Evolutionary conservation across 495 filamentous ascomycete genomes (phyloP), one percentile per base, ranked within the genome.

Genomic region (Talaromyces thailandensis): DNA sequence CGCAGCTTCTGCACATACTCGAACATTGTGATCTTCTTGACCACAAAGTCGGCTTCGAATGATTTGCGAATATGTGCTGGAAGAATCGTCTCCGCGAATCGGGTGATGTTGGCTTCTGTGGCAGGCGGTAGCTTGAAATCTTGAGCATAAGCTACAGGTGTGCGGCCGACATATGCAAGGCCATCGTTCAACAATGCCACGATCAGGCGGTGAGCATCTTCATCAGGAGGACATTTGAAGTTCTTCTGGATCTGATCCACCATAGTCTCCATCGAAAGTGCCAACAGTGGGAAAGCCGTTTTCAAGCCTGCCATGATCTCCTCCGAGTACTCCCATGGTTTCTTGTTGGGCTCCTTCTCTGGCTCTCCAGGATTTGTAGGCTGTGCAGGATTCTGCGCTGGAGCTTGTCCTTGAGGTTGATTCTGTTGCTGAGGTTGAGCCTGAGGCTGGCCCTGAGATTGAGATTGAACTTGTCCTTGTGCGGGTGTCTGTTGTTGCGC

Each of bases 221-320:
- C 95, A 67, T 99, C 95, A 0, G 93, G 93, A 28, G 93, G 93
- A 69, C 93, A 97, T 71, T 97, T 98, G 84, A 98, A 98, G 74
- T 98, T 88, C 81, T 96, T 97, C 73, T 90, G 86, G 65, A 98
- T 96, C 74, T 96, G 92, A 69, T 99, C 95, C 31, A 96, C 92
- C 93, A 99, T 98, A 1, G 93, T 95, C 76, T 99, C 95, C 93
- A 99, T 97, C 2, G 94, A 98, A 35, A 97, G 77, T 3, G 94
- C 93, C 63, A 99, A 86, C 43, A 99, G 79, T 21, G 95, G 95
- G 77, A 97, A 98, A 0, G 92, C 92, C 14, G 93, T 96, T 78
- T 98, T 97, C 53, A 99, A 84, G 29, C 88, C 86, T 35, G 89
- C 88, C 83, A 94, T 91, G 61, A 98, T 92, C 71, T 98, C 93